Evolutionary conservation across 1,284 basidiomycete species (phyloP).

Genomic region (Pseudozyma hubeiensis): DNA sequence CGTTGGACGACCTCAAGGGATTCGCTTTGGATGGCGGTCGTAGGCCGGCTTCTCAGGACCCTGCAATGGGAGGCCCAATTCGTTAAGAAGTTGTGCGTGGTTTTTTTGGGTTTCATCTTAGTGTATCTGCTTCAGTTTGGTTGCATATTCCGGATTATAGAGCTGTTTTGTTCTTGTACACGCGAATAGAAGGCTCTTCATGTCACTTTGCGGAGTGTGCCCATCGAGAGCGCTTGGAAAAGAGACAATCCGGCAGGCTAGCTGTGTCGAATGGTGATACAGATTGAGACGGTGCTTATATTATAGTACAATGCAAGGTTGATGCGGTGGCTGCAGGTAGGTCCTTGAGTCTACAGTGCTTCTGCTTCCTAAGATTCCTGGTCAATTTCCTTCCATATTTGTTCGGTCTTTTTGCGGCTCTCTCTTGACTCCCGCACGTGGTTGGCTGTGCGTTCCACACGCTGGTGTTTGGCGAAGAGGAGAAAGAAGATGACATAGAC

Average conservation of each 20-base stretch:
- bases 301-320: conserved; percentile 9
- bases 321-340: too few species aligned
- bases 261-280: conserved; percentile 5
- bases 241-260: too few species aligned
- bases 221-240: too few species aligned
- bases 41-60: conserved; percentile 14
- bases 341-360: background rate
- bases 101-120: conserved; percentile 1
- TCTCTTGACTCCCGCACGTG: conserved; percentile 39
- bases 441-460: conserved; percentile 38
- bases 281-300: conserved; percentile 2
- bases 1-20: conserved; percentile 40
- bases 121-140: background rate
- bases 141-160: background rate
- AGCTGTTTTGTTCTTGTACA: background rate
- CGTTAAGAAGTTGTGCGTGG: conserved; percentile 7
- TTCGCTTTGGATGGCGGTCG: conserved; percentile 33
- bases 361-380: conserved; percentile 24
- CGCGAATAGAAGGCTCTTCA: too few species aligned
- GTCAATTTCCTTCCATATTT: conserved; percentile 53
- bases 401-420: conserved; percentile 45
- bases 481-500: background rate
- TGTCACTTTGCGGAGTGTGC: too few species aligned
- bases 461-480: conserved; percentile 6
- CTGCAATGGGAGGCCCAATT: conserved; percentile 39